phyloP scores from a whole-genome alignment of 176 grass and related monocot genomes.

The Metroxylon sagu region DNA sequence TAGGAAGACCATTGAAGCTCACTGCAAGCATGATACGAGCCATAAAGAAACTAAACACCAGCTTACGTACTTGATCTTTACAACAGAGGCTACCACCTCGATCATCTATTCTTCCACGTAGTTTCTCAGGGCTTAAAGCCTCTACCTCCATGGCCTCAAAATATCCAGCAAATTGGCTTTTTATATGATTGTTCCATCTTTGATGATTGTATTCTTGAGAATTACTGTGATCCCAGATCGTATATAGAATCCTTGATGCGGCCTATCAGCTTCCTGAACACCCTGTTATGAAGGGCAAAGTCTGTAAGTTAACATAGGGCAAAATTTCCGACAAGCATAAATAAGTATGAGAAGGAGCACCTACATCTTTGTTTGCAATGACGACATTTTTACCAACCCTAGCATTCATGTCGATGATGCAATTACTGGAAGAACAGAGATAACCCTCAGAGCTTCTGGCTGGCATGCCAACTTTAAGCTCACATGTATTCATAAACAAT shows the following conservation, averaged over 20 bases:
- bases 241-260: constrained; percentile 53
- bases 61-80: background rate
- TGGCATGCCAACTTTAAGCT: no score
- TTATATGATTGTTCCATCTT: constrained; percentile 48
- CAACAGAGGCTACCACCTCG: background rate
- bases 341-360: background rate
- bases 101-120: no score
- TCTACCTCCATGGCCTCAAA: no score
- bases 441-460: constrained; percentile 1
- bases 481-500: no score
- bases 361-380: constrained; percentile 48
- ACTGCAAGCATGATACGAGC: background rate
- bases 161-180: background rate
- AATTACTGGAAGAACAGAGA: constrained; percentile 36
- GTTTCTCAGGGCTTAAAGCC: no score
- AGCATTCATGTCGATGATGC: constrained; percentile 80
- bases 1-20: background rate
- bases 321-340: background rate
- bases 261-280: constrained; percentile 55
- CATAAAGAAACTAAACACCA: background rate
- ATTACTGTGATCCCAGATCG: constrained; percentile 50
- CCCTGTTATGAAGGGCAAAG: constrained; percentile 26
- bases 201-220: constrained; percentile 54
- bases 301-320: background rate
- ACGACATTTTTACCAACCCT: constrained; percentile 51